phyloP scores from a whole-genome alignment of 2,329 filamentous ascomycete species.

The Pestalotiopsis fici region DNA sequence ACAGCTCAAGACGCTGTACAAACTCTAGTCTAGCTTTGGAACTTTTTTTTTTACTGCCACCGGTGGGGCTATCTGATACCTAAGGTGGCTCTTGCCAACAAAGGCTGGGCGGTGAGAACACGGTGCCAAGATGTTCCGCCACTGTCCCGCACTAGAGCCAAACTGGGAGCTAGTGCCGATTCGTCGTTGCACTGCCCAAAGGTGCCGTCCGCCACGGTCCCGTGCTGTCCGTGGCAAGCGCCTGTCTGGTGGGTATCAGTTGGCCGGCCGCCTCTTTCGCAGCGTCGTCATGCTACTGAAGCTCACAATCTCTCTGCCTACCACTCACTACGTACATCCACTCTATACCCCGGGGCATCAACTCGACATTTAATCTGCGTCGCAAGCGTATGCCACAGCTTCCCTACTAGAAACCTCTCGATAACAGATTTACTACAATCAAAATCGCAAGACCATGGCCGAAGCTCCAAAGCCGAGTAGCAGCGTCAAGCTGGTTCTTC shows the following conservation, averaged over 20 bases:
- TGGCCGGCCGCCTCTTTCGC: neutral
- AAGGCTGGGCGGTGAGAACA: constrained; percentile 10
- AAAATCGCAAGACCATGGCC: constrained; percentile 64
- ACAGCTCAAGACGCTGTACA: neutral
- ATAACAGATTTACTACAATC: neutral
- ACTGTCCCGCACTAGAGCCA: constrained; percentile 2
- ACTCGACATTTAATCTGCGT: neutral
- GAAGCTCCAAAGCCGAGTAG: constrained; percentile 90
- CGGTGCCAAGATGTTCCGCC: constrained; percentile 9
- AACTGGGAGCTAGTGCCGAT: neutral
- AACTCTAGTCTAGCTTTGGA: neutral
- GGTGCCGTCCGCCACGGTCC: neutral
- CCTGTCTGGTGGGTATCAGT: neutral
- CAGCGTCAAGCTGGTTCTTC: constrained; percentile 98
- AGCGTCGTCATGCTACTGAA: constrained; percentile 10
- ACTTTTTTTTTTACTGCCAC: constrained; percentile 10
- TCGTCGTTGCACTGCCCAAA: neutral
- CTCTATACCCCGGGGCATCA: neutral
- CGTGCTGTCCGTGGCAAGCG: neutral
- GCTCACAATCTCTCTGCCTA: constrained; percentile 9
- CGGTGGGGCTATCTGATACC: constrained; percentile 6
- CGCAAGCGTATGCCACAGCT: neutral
- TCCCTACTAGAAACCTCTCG: neutral
- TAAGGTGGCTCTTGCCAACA: neutral
- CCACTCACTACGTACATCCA: neutral